phyloP scores from a whole-genome alignment of 2,329 filamentous ascomycete genomes.

The Cladobotryum protrusum region DNA sequence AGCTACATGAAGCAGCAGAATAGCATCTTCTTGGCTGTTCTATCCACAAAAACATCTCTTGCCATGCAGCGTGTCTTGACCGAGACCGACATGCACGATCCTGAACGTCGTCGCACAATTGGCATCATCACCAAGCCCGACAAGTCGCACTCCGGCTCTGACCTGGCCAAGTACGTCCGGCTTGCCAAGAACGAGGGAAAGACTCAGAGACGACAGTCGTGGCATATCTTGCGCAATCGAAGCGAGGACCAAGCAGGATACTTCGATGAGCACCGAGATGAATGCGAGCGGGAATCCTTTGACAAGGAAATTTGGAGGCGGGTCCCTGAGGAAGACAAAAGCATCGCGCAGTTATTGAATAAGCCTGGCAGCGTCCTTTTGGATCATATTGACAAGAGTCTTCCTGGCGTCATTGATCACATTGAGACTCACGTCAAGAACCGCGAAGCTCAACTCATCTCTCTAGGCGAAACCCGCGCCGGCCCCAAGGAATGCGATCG shows the following conservation, averaged over 20 bases:
- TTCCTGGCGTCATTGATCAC: constrained; percentile 20
- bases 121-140: constrained; percentile 55
- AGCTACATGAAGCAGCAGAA: constrained; percentile 50
- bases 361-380: constrained; percentile 29
- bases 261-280: constrained; percentile 22
- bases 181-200: constrained; percentile 39
- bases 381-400: constrained; percentile 22
- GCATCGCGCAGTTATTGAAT: constrained; percentile 26
- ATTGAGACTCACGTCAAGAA: constrained; percentile 16
- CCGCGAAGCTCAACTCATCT: neutral
- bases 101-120: constrained; percentile 37
- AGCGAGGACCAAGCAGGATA: constrained; percentile 23
- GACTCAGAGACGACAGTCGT: constrained; percentile 35
- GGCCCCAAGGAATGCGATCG: neutral
- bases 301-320: constrained; percentile 20
- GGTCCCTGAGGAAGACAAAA: constrained; percentile 23
- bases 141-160: neutral
- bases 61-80: constrained; percentile 40
- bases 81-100: constrained; percentile 28
- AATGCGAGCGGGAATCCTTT: constrained; percentile 28
- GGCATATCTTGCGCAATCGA: constrained; percentile 49
- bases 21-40: constrained; percentile 55
- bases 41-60: constrained; percentile 49
- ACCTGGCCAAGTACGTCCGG: constrained; percentile 27
- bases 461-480: neutral